Percentiles rank a stretch among this genome's conserved stretches.
Evolutionary conservation across 2,329 filamentous ascomycete genomes (phyloP).

Genomic region (Trichoderma sp.): DNA sequence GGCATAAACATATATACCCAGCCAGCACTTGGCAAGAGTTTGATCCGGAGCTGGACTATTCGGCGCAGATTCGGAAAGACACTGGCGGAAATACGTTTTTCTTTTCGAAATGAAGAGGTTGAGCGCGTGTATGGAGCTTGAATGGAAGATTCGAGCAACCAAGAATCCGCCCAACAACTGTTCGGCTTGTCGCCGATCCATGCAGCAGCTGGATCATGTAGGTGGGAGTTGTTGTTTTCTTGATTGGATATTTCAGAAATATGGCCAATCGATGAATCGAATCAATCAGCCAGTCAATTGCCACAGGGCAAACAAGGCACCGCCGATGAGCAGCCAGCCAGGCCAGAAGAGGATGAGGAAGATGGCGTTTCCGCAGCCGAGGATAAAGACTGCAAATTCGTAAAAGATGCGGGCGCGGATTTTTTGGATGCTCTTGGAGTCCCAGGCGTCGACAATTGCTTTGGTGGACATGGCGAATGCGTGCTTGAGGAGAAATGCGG

Average conservation of each 20-base stretch:
- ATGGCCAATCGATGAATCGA: slow-evolving; percentile 32
- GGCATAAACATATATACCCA: slow-evolving; percentile 97
- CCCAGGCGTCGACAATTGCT: slow-evolving; percentile 38
- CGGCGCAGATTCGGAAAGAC: slow-evolving; percentile 75
- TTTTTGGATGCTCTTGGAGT: slow-evolving; percentile 38
- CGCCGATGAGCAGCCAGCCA: slow-evolving; percentile 53
- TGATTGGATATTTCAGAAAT: background rate
- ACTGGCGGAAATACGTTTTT: slow-evolving; percentile 92
- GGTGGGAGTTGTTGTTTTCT: background rate
- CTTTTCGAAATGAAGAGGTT: slow-evolving; percentile 54
- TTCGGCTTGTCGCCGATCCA: background rate
- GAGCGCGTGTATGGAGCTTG: background rate
- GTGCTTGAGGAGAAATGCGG: slow-evolving; percentile 32
- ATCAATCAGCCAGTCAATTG: slow-evolving; percentile 37
- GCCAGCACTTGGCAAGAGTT: slow-evolving; percentile 96
- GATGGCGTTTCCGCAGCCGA: slow-evolving; percentile 52
- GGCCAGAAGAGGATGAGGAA: slow-evolving; percentile 58
- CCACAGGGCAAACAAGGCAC: slow-evolving; percentile 39
- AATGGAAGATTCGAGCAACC: background rate
- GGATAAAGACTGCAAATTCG: slow-evolving; percentile 53
- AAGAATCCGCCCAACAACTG: background rate
- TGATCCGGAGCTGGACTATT: slow-evolving; percentile 85
- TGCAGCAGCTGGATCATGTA: background rate
- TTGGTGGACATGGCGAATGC: slow-evolving; percentile 32
- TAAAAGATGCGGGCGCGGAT: slow-evolving; percentile 51